These are phyloP conservation scores for Tympanopsis confertula DNA, from an alignment of 2,329 filamentous ascomycete genomes.

Conservation along the genomic window DNA sequence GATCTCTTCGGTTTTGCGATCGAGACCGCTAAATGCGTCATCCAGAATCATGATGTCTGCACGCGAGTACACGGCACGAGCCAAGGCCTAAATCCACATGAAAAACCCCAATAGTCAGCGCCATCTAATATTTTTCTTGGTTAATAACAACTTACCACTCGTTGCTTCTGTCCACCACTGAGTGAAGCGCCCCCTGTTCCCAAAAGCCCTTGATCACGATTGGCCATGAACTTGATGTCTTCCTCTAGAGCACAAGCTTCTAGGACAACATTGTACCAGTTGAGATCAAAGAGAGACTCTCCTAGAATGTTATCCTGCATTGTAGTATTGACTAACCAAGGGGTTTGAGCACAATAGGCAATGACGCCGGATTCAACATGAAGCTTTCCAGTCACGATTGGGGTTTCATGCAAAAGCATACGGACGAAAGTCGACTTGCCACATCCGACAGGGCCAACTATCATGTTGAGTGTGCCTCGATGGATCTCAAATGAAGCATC, in stretches of 20 bases:
- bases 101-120: neutral
- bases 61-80: constrained; percentile 30
- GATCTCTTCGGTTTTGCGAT: constrained; percentile 25
- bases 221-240: constrained; percentile 17
- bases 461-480: constrained; percentile 15
- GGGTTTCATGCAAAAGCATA: constrained; percentile 22
- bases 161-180: constrained; percentile 30
- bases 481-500: constrained; percentile 11
- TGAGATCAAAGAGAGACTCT: constrained; percentile 11
- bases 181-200: constrained; percentile 27
- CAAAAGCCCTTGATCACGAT: constrained; percentile 20
- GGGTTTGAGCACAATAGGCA: constrained; percentile 28
- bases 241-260: constrained; percentile 19
- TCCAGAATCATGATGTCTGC: constrained; percentile 28
- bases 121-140: no score
- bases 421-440: constrained; percentile 28
- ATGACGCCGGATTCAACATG: constrained; percentile 11
- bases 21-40: constrained; percentile 31
- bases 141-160: constrained; percentile 18
- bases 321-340: constrained; percentile 28
- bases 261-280: constrained; percentile 16
- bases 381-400: constrained; percentile 12
- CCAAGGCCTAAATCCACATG: constrained; percentile 21
- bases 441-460: constrained; percentile 28
- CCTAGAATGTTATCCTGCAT: constrained; percentile 20